Percentiles rank a stretch among this genome's conserved stretches.
phyloP scores from a whole-genome alignment of 192 early-diverging fungal genomes.

The Mortierella antarctica region DNA sequence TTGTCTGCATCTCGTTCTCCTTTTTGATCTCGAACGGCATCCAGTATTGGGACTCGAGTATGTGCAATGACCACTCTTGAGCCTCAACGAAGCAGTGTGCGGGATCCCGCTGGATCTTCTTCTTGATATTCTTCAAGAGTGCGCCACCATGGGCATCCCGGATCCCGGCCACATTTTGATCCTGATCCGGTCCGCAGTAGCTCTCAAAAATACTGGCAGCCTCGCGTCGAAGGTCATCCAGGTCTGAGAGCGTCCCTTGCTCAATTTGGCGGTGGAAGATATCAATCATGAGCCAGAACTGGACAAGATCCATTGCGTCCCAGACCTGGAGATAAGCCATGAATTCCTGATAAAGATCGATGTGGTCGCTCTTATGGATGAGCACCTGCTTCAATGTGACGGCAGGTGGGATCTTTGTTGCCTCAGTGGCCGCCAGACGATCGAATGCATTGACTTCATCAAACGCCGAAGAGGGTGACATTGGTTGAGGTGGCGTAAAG shows the following conservation, averaged over 20 bases:
- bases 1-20: neutral
- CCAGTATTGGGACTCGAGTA: constrained; percentile 42
- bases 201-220: constrained; percentile 29
- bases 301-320: constrained; percentile 44
- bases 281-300: constrained; percentile 52
- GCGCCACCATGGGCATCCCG: constrained; percentile 27
- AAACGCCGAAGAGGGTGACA: neutral
- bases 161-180: constrained; percentile 26
- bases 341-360: constrained; percentile 35
- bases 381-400: constrained; percentile 27
- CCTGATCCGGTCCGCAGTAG: constrained; percentile 33
- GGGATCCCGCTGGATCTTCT: constrained; percentile 30
- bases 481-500: neutral
- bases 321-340: constrained; percentile 46
- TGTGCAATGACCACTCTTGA: constrained; percentile 34
- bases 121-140: constrained; percentile 25
- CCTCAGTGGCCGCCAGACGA: neutral
- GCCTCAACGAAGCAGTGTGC: constrained; percentile 25
- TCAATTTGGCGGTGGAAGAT: constrained; percentile 48
- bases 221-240: constrained; percentile 30
- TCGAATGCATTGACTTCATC: neutral
- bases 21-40: constrained; percentile 37
- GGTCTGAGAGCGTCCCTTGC: constrained; percentile 20
- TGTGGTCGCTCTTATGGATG: constrained; percentile 25
- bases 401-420: neutral